phyloP scores from a whole-genome alignment of 768 basidiomycete species.

The Coprinellus micaceus region DNA sequence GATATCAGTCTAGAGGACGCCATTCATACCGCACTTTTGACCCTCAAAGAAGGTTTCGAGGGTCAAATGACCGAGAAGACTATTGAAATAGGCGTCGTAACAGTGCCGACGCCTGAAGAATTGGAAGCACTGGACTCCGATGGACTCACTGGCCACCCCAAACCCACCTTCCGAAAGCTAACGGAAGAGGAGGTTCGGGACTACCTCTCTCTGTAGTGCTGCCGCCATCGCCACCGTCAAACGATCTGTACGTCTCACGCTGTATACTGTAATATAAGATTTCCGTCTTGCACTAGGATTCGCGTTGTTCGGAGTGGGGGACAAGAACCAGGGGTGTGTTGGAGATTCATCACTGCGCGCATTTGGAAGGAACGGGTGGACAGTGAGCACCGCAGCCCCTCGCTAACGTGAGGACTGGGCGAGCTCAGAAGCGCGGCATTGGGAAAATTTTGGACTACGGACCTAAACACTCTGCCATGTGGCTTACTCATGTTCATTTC shows the following conservation, averaged over 20 bases:
- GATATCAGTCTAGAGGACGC: slow-evolving; percentile 98
- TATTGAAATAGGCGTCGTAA: slow-evolving; percentile 96
- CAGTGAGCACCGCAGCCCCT: too few species aligned
- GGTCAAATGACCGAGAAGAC: slow-evolving; percentile 99
- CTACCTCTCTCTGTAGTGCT: slow-evolving; percentile 76
- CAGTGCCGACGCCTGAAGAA: slow-evolving; percentile 73
- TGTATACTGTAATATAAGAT: slow-evolving; percentile 14
- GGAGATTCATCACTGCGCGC: slow-evolving; percentile 5
- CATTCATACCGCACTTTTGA: slow-evolving; percentile 96
- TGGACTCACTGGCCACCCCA: slow-evolving; percentile 63
- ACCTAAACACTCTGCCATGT: neutral
- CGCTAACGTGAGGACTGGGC: neutral
- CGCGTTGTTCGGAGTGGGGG: neutral
- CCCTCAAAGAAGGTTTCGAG: slow-evolving; percentile 98
- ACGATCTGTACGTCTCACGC: slow-evolving; percentile 25
- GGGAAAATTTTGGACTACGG: neutral
- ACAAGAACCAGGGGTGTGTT: slow-evolving; percentile 1
- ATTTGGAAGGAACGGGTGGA: neutral
- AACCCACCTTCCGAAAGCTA: slow-evolving; percentile 91
- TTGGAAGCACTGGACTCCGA: slow-evolving; percentile 70
- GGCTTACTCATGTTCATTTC: slow-evolving; percentile 1
- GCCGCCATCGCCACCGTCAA: slow-evolving; percentile 9
- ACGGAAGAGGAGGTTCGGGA: slow-evolving; percentile 96
- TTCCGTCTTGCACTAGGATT: neutral
- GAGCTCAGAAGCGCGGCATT: neutral